phyloP scores from a whole-genome alignment of 495 filamentous ascomycete genomes.

The Penicillium robsamsonii region DNA sequence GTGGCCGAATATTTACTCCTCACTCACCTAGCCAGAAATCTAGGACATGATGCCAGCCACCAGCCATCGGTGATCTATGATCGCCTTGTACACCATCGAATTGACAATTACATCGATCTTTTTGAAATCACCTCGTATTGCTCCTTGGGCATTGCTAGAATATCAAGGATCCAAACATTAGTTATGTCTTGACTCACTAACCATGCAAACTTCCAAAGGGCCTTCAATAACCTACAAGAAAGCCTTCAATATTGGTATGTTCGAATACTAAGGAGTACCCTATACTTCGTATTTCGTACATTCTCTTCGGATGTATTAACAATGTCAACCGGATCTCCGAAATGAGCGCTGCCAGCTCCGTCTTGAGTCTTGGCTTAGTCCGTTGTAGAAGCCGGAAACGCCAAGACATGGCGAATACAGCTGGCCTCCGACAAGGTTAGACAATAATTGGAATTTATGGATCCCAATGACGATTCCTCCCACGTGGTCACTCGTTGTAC shows the following conservation, averaged over 20 bases:
- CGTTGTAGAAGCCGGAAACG: not conserved
- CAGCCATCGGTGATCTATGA: not conserved
- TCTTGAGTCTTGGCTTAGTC: not conserved
- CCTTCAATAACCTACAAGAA: not conserved
- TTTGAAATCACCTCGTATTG: not conserved
- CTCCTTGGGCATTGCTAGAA: not conserved
- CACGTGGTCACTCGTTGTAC: conserved; percentile 7
- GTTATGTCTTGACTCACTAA: not conserved
- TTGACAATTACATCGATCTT: not conserved
- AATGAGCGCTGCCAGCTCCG: not conserved
- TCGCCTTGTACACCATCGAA: not conserved
- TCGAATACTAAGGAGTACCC: not conserved
- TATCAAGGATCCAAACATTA: not conserved
- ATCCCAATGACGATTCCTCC: not conserved
- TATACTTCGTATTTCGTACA: no score
- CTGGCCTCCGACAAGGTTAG: conserved; percentile 1
- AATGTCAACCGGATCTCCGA: not conserved
- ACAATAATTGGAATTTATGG: not conserved
- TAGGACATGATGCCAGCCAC: not conserved
- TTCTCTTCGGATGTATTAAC: not conserved
- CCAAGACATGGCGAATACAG: conserved; percentile 4
- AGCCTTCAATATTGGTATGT: not conserved
- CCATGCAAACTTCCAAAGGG: not conserved
- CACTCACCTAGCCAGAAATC: not conserved
- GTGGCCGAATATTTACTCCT: no score